These are phyloP conservation scores for Atalantia buxifolia DNA, from an alignment of 345 rosid species.

Conservation along the genomic window DNA sequence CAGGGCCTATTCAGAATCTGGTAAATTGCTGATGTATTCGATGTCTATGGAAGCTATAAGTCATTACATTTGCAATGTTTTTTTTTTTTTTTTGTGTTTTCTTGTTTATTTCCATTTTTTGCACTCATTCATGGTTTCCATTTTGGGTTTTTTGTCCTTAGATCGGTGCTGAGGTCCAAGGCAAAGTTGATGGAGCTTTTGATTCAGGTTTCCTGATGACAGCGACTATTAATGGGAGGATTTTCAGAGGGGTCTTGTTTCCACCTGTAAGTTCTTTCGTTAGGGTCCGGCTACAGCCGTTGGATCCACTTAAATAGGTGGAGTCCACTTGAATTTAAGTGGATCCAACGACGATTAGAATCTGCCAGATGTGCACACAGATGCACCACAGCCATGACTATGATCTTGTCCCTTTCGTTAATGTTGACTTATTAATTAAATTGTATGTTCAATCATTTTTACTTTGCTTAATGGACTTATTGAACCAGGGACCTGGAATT, in stretches of 20 bases:
- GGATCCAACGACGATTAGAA: too few species aligned
- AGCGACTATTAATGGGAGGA: slow-evolving; percentile 58
- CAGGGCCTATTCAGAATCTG: slow-evolving; percentile 34
- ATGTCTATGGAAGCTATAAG: background rate
- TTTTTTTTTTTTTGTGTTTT: background rate
- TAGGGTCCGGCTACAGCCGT: too few species aligned
- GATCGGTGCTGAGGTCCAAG: slow-evolving; percentile 67
- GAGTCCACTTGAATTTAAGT: too few species aligned
- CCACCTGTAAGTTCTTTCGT: slow-evolving; percentile 46
- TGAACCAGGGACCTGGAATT: slow-evolving; percentile 31
- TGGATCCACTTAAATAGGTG: too few species aligned
- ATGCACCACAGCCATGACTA: too few species aligned
- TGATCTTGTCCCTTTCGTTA: too few species aligned
- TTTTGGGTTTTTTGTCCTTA: slow-evolving; percentile 5
- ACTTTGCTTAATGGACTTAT: background rate
- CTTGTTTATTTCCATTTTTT: background rate
- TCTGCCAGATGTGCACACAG: too few species aligned
- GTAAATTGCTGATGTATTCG: slow-evolving; percentile 22
- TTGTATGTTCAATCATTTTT: background rate
- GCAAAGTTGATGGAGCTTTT: slow-evolving; percentile 70
- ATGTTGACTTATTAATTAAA: background rate
- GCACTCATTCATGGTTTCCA: background rate
- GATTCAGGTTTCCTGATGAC: slow-evolving; percentile 71
- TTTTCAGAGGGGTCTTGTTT: slow-evolving; percentile 67
- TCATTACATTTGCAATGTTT: background rate